Evolutionary conservation across 495 filamentous ascomycete species (phyloP), one percentile per base, ranked within the genome.

Genomic region (Podospora conica): DNA sequence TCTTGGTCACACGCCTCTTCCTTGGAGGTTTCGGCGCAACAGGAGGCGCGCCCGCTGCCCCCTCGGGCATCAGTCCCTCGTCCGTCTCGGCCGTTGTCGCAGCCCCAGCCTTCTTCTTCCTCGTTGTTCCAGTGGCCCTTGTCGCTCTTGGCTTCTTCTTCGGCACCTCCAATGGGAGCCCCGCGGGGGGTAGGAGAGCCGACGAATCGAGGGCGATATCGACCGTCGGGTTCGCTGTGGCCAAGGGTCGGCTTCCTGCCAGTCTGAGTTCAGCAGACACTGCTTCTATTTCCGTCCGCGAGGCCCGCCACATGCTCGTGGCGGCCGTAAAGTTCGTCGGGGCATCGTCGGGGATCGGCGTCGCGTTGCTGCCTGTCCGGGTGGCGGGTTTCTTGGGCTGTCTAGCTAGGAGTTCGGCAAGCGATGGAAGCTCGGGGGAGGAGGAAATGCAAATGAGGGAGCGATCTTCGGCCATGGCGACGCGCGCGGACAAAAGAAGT

Each of bases 371-470:
- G 21, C 76, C 78, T 29, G 69, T 77, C 25, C 68, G 66, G 28
- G 80, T 56, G 3, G 68, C n/a, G 9, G 74, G 65, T 4, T 69
- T 71, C 58, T 74, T 72, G 24, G 72, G 60, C 9, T 58, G 69
- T 55, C 74, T 80, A 7, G 75, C 69, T 8, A 80, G 59, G 27
- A 82, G 66, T 2, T 83, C 77, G 57, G 68, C 65, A 7, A 82
- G 70, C 3, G 80, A 77, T 11, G 82, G 82, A 1, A 83, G 68
- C 23, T 74, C 77, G 9, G 81, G 80, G 0, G 81, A 83, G 10
- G 83, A 84, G 0, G 82, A 83, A 2, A 77, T 77, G 31, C 82
- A 54, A 23, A 75, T 53, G 31, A 73, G 58, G 8, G 74, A 65
- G 8, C 72, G 65, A 25, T 74, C 65, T 3, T 61, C 65, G 25